Evolutionary conservation across 768 basidiomycete genomes (phyloP), one percentile per base, ranked within the genome.

Genomic region (Boletus subparvulus): DNA sequence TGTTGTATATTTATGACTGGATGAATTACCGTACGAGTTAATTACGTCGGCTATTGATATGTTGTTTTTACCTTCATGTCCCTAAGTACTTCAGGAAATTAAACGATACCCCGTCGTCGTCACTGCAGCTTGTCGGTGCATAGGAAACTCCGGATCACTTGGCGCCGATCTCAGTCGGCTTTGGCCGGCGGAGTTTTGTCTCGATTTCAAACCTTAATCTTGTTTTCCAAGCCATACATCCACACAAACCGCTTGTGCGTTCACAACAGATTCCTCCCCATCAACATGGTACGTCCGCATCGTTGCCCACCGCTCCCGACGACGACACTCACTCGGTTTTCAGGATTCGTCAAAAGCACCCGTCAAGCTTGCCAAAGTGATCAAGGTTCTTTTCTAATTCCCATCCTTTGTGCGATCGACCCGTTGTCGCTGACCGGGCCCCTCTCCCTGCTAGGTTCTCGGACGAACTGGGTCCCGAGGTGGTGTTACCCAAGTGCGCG

Each of bases 391-490:
- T 40, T 21, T 59, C 62, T 39, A 5, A 3, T n/a, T 9, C 17
- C 9, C 26, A 7, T 36, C 24, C 3, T 3, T 37, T 3, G 5
- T 10, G 17, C 36, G 44, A 41, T 39, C 32, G 40, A 35, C 9
- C 36, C 26, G 5, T 8, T n/a, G 5, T 12, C 37, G 10, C 52
- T 58, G 21, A 41, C 43, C 36, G 11, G 4, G 7, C 8, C 14
- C 0, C 10, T 14, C 1, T n/a, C n/a, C n/a, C 3, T 16, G 14
- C 62, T 62, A 97, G 94, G 93, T 98, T 74, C 88, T 98, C 69
- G 97, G 97, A 70, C 88, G 97, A 69, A 99, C 97, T 72, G 96
- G 96, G 60, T 98, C 95, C 67, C 92, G 96, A 73, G 96, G 96
- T 78, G 96, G 96, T 80, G 94, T 98, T 69, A 98, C 94, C 59